These are phyloP conservation scores for Solanum neorickii DNA, from an alignment of 257 asterid species.

Conservation along the genomic window DNA sequence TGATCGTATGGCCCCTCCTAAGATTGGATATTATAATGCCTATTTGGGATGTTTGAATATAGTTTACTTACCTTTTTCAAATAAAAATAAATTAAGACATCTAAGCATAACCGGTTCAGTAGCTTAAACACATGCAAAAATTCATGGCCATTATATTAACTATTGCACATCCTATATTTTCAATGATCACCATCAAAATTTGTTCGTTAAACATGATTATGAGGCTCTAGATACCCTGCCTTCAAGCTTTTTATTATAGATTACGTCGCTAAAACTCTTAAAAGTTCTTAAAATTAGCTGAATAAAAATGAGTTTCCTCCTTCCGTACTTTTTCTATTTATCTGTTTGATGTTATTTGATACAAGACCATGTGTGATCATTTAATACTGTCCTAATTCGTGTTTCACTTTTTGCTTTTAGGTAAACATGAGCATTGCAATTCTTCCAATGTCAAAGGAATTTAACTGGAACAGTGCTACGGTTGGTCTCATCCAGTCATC, in stretches of 20 bases:
- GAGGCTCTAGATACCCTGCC: neutral
- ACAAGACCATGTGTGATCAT: neutral
- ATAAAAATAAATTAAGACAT: neutral
- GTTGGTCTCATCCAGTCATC: constrained; percentile 98
- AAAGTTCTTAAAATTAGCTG: neutral
- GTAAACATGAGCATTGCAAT: constrained; percentile 99
- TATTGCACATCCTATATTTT: neutral
- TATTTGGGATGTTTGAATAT: neutral
- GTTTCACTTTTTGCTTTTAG: constrained; percentile 22
- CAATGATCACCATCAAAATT: neutral
- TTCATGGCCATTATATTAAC: neutral
- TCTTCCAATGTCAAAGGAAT: constrained; percentile 98
- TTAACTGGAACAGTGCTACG: constrained; percentile 92
- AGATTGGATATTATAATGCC: neutral
- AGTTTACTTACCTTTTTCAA: neutral
- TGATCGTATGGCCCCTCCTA: neutral
- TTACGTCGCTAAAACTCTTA: neutral
- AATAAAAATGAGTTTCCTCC: neutral
- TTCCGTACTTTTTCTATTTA: neutral
- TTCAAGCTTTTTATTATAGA: neutral
- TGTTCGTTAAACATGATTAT: neutral
- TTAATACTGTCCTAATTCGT: neutral
- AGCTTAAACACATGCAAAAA: neutral
- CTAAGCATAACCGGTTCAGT: neutral
- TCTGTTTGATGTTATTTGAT: neutral